Conservation (phyloP, 192 early-diverging fungal species). For the Coemansia sp. region DNA sequence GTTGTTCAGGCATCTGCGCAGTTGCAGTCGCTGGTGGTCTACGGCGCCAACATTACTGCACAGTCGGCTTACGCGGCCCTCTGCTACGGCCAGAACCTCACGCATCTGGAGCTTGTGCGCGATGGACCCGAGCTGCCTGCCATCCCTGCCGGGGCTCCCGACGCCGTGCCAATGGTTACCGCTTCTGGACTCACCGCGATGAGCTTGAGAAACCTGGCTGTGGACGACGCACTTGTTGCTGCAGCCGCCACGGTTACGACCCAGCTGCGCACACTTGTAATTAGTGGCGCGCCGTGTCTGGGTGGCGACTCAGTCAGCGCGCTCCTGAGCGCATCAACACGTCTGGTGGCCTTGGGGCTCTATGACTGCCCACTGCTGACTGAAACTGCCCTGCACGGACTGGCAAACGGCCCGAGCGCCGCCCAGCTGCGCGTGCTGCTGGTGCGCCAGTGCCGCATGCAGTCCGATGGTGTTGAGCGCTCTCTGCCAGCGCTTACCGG, state of each 20-base stretch:
- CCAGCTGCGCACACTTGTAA: constrained; percentile 31
- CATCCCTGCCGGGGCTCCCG: neutral
- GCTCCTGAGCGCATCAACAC: constrained; percentile 16
- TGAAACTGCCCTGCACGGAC: constrained; percentile 16
- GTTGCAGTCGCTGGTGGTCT: constrained; percentile 37
- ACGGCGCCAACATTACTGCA: constrained; percentile 29
- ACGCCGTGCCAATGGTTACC: constrained; percentile 2
- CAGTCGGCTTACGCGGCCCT: constrained; percentile 13
- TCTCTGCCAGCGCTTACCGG: constrained; percentile 21
- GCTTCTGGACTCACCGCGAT: constrained; percentile 26
- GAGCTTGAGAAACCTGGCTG: constrained; percentile 25
- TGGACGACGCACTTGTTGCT: constrained; percentile 18
- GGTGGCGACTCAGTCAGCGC: constrained; percentile 17
- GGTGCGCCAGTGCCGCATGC: constrained; percentile 33
- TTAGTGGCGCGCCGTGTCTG: constrained; percentile 18
- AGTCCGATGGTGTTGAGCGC: constrained; percentile 40
- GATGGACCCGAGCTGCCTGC: constrained; percentile 11
- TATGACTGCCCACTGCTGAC: constrained; percentile 24
- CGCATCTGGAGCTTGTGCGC: constrained; percentile 37
- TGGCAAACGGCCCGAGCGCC: constrained; percentile 28
- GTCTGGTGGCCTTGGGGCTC: constrained; percentile 29
- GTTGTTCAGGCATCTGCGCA: constrained; percentile 13
- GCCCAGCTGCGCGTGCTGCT: constrained; percentile 19
- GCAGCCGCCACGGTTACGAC: constrained; percentile 16
- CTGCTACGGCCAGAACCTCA: constrained; percentile 4